Base-by-base conservation (phyloP, 208 protist genomes). In the Acanthamoeba culbertsoni region DNA sequence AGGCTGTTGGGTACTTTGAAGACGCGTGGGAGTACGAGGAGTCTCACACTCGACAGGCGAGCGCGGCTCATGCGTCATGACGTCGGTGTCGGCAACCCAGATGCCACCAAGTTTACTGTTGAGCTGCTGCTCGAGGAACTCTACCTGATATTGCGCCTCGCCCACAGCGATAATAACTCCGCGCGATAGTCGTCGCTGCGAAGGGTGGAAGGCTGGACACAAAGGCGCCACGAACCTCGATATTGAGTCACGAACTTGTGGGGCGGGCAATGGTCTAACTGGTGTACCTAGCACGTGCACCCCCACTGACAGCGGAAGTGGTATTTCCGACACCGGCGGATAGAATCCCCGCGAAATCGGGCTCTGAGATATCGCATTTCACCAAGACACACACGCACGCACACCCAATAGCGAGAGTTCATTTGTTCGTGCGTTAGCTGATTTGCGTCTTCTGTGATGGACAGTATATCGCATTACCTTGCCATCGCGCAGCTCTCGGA, bases 401-500 rank as follows among this genome's bases (percentile, higher is more conserved):
- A 55, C 48, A 55, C 48, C 48, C 12, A 55, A 55, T 18, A 18
- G 18, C 33, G 23, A 35, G 68, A 77, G 68, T 12, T 73, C 14
- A 8, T n/a, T 7, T 20, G n/a, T 16, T 31, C 6, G 43, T 84
- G 18, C 35, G 73, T 8, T 43, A n/a, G 28, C 10, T 42, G 26
- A 84, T 16, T 12, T n/a, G 35, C 28, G 73, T 84, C 18, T 35
- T 16, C 7, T 10, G 33, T 31, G 20, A 8, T 2, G 33, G 46
- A 59, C 16, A 8, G 14, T 2, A 73, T 37, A 2, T 33, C 5
- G 63, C 10, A 10, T 23, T 53, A 88, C 77, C 77, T 88, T 88
- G 77, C 77, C 77, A 45, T 88, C 59, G 37, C 77, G 77, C 45
- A 63, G 77, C 23, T 88, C 77, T 23, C 77, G 43, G 51, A 88